Base-by-base conservation (phyloP, 2,329 filamentous ascomycete genomes). In the Colletotrichum sp. region DNA sequence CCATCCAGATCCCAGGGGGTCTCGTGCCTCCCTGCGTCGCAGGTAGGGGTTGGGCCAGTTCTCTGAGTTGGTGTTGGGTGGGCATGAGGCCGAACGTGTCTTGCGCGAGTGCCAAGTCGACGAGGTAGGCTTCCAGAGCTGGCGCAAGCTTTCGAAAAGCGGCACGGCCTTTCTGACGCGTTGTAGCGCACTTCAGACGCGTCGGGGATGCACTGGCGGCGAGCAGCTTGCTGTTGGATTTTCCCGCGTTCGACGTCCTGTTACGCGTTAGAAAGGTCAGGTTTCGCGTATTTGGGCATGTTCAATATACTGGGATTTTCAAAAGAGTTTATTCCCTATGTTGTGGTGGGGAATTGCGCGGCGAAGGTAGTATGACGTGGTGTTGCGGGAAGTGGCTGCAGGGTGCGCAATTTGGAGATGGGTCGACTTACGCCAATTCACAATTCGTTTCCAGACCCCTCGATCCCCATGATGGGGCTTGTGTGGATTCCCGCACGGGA, bases 401-500 rank as follows among this genome's bases (percentile, higher is more conserved):
- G 34, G 34, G 34, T 36, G 15, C 34, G 34, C 34, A 36, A 16
- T 36, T 36, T 36, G 0, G 34, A 36, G 34, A 36, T 36, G 34
- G 34, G 34, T 16, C 34, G 34, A 36, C 34, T 36, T 36, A 36
- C 3, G 34, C 34, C 15, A 16, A 36, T 36, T 2, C 34, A 36
- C 34, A 36, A 5, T 36, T 36, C 32, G 34, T 4, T 18, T n/a
- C 18, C 18, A 21, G 21, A 21, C 49, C 49, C 0, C 49, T 52
- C 49, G 6, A 21, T 52, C 49, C n/a, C 49, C 0, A 52, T 21
- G 0, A 10, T 21, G 49, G 18, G 49, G 1, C 21, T 52, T 52
- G 6, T 36, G 34, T 36, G 34, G 0, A 16, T 2, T 16, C 2
- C 0, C 34, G 34, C 15, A 16, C 34, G 34, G 34, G 0, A 36